Base-by-base conservation (phyloP, 768 basidiomycete genomes). In the Tremella mesenterica region DNA sequence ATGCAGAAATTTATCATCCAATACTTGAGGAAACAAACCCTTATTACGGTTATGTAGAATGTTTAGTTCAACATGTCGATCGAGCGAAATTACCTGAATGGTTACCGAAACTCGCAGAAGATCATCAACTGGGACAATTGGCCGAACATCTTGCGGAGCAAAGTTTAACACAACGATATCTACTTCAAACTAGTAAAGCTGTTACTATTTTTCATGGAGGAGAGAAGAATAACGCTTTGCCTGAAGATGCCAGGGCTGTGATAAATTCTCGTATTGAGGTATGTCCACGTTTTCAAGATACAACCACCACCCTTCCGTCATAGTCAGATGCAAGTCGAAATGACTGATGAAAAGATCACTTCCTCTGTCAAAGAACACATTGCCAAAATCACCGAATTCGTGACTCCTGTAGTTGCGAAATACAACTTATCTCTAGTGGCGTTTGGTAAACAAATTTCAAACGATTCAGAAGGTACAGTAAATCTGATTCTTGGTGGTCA, bases 21-120 rank as follows among this genome's bases (percentile, higher is more conserved):
- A 27, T 77, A 43, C 75, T 88, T 45, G 77, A 74, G 12, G 79
- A 81, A 48, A 70, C 77, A 33, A 80, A 82, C 21, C 81, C 85
- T 0, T 68, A 81, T 33, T 86, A 83, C 73, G 67, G 72, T 21
- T 78, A 75, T 6, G 63, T 85, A n/a, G 80, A 83, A 54, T 92
- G 88, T 63, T 63, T 79, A 4, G 85, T 81, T 1, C 77, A 77
- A 44, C 77, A 84, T 69, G 79, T 77, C 2, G n/a, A 23, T 14
- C 38, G 38, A 16, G 78, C 80, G 14, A 72, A 75, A 2, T 71
- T 89, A 18, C 60, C 65, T 8, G 38, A 26, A 18, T 27, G 57
- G 9, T 41, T 64, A 26, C 53, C 44, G 23, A 58, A 60, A n/a
- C 38, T 59, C 0, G 44, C 67, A 26, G 51, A 49, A 3, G 39